A percentile compares a stretch with the other conserved stretches of the same genome.
Evolutionary conservation across 257 asterid species (phyloP).

Genomic region (Nicotiana tomentosiformis): DNA sequence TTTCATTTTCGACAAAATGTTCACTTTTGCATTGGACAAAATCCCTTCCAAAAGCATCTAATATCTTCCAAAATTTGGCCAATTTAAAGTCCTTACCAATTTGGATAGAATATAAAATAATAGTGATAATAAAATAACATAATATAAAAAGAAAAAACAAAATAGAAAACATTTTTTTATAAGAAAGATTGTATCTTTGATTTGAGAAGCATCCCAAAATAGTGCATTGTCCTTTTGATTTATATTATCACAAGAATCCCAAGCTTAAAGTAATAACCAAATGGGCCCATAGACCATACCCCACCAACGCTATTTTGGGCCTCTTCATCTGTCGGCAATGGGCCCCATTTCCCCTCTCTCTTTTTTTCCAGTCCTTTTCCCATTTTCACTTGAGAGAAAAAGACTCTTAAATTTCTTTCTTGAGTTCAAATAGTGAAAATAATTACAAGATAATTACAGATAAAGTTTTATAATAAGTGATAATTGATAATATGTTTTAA

Average conservation of each 20-base stretch:
- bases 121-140: not conserved
- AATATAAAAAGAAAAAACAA: not conserved
- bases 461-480: too few relatives aligned
- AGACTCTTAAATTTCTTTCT: not conserved
- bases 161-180: not conserved
- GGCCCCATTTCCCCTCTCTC: not conserved
- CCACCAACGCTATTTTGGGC: constrained; percentile 1
- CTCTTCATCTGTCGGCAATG: constrained; percentile 23
- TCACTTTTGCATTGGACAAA: not conserved
- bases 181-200: not conserved
- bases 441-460: too few relatives aligned
- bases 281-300: not conserved
- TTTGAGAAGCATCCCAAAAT: not conserved
- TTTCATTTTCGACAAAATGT: not conserved
- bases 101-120: not conserved
- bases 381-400: not conserved
- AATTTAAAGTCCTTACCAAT: not conserved
- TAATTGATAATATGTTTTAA: too few relatives aligned
- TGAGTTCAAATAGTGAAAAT: too few relatives aligned
- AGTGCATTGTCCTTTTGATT: not conserved
- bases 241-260: constrained; percentile 10
- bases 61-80: not conserved
- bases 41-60: not conserved
- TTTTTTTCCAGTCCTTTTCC: too few relatives aligned
- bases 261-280: not conserved